Evolutionary conservation across 192 early-diverging fungal species (phyloP).

Genomic region (Piromyces finnis): DNA sequence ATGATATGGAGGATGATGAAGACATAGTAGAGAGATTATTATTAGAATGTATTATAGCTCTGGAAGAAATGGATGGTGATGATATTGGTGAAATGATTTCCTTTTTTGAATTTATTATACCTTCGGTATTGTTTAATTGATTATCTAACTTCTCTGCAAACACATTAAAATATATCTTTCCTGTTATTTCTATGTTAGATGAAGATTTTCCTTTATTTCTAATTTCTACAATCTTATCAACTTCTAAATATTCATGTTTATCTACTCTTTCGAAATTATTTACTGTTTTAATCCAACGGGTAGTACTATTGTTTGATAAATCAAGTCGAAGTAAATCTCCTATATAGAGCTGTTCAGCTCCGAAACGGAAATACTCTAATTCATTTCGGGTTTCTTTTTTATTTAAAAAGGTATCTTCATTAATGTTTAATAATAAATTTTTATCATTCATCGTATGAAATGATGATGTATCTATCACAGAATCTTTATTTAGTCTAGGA

Average conservation of each 20-base stretch:
- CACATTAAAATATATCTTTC: neutral
- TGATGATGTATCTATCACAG: too few species aligned
- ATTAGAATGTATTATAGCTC: neutral
- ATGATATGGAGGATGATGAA: neutral
- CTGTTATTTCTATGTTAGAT: neutral
- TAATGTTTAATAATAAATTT: too few species aligned
- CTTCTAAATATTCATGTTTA: neutral
- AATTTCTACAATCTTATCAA: neutral
- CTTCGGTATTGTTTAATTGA: neutral
- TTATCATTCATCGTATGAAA: too few species aligned
- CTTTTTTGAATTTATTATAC: neutral
- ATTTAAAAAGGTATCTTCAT: neutral
- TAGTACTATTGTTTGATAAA: neutral
- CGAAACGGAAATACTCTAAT: neutral
- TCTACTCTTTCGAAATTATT: neutral
- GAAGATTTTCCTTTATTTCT: neutral
- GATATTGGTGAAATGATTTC: neutral
- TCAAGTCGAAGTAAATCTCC: neutral
- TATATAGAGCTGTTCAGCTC: neutral
- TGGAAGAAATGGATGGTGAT: neutral
- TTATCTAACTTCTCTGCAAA: neutral
- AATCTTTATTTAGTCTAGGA: neutral
- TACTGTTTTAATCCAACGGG: neutral
- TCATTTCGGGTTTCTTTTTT: neutral
- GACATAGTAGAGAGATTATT: neutral